phyloP scores from a whole-genome alignment of 495 filamentous ascomycete species.

The Staphylotrichum tortipilum region DNA sequence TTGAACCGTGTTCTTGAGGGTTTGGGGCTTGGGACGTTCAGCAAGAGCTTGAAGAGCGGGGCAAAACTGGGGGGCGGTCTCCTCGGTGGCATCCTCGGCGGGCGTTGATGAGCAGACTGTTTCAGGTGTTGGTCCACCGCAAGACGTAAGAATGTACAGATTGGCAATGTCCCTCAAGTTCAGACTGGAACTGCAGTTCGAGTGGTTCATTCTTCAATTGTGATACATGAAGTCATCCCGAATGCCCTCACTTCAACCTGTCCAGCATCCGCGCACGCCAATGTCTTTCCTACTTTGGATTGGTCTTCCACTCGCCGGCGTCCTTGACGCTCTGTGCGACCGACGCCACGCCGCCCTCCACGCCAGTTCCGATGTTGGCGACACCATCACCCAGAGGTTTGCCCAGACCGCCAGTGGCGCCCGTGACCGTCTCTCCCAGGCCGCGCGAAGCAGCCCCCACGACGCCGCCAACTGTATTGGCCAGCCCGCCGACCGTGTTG shows the following conservation, averaged over 20 bases:
- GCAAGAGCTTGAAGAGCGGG: constrained; percentile 27
- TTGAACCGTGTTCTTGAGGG: constrained; percentile 67
- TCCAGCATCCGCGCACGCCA: too few species aligned
- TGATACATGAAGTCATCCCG: too few species aligned
- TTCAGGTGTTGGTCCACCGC: too few species aligned
- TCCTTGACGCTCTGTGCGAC: constrained; percentile 59
- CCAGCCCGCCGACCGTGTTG: constrained; percentile 45
- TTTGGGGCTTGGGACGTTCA: constrained; percentile 60
- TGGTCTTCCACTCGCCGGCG: constrained; percentile 57
- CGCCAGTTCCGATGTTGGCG: constrained; percentile 48
- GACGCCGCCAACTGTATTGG: constrained; percentile 60
- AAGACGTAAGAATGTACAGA: too few species aligned
- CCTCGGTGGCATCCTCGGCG: constrained; percentile 23
- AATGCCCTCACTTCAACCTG: too few species aligned
- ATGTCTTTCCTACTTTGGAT: constrained; percentile 12
- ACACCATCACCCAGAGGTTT: constrained; percentile 59
- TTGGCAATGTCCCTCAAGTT: too few species aligned
- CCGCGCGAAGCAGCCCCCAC: constrained; percentile 56
- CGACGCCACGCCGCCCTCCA: constrained; percentile 49
- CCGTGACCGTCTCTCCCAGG: constrained; percentile 34
- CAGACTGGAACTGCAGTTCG: too few species aligned
- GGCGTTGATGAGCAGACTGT: too few species aligned
- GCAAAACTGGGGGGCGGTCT: constrained; percentile 32
- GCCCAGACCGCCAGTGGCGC: constrained; percentile 52
- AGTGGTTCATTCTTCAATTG: too few species aligned